These are phyloP conservation scores for Vigna reflexopilosa DNA, from an alignment of 306 rosid genomes.

Conservation along the genomic window DNA sequence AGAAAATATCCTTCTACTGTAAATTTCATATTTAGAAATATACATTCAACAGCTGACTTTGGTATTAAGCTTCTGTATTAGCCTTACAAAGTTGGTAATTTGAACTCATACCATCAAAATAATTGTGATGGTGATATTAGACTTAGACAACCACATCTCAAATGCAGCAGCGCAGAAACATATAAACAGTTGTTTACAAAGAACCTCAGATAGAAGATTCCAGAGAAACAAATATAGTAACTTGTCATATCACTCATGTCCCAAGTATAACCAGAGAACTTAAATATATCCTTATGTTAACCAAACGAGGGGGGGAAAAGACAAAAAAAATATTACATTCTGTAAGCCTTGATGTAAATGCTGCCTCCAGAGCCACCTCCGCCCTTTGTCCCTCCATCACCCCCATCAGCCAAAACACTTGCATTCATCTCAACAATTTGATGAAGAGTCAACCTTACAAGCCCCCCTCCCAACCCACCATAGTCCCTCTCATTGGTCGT, in stretches of 20 bases:
- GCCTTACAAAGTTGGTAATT: not conserved
- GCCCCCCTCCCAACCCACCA: conserved; percentile 94
- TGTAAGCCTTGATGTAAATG: conserved; percentile 81
- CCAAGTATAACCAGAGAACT: conserved; percentile 23
- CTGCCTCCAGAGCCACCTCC: conserved; percentile 99
- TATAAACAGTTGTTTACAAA: not conserved
- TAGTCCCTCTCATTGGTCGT: conserved; percentile 81
- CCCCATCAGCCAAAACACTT: conserved; percentile 83
- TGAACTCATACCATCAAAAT: not conserved
- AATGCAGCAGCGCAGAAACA: conserved; percentile 24
- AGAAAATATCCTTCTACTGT: conserved; percentile 9
- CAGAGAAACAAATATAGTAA: not conserved
- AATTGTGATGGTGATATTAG: not conserved
- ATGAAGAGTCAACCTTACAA: conserved; percentile 57
- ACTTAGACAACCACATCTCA: conserved; percentile 25
- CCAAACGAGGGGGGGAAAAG: not conserved
- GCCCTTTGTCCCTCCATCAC: conserved; percentile 79
- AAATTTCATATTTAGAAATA: not conserved
- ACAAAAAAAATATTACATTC: conserved; percentile 63
- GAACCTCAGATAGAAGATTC: not conserved
- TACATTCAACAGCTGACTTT: not conserved
- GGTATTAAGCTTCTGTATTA: conserved; percentile 3
- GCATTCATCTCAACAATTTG: conserved; percentile 79
- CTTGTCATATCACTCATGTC: conserved; percentile 9
- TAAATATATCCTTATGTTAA: conserved; percentile 4